Conservation (phyloP, 2,329 filamentous ascomycete species). For the Neonectria coccinea region DNA sequence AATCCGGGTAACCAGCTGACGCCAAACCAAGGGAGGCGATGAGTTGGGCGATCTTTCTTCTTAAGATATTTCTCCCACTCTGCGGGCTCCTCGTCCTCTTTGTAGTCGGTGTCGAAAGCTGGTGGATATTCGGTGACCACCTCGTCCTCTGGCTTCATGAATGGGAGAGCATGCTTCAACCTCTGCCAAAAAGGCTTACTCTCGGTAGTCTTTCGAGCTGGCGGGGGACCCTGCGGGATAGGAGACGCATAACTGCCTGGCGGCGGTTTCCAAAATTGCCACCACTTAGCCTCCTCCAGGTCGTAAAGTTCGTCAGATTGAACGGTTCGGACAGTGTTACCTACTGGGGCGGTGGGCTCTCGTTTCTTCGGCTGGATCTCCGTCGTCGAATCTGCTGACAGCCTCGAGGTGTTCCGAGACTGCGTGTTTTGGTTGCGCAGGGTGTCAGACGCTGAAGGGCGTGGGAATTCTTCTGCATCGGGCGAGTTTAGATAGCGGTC, state of each 20-base stretch:
- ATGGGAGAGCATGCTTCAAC: conserved; percentile 63
- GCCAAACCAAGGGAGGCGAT: conserved; percentile 74
- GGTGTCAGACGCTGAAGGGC: conserved; percentile 41
- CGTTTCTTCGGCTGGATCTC: conserved; percentile 34
- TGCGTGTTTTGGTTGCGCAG: conserved; percentile 51
- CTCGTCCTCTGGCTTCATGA: conserved; percentile 57
- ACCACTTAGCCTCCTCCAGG: conserved; percentile 63
- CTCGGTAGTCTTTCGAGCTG: conserved; percentile 52
- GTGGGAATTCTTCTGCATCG: conserved; percentile 47
- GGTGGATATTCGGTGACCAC: conserved; percentile 67
- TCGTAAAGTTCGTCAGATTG: conserved; percentile 63
- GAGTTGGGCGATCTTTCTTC: conserved; percentile 85
- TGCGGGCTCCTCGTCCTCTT: conserved; percentile 69
- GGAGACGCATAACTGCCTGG: conserved; percentile 71
- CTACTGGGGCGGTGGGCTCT: conserved; percentile 30
- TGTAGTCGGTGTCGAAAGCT: conserved; percentile 71
- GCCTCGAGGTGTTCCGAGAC: conserved; percentile 52
- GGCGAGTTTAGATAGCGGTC: conserved; percentile 44
- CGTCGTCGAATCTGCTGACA: conserved; percentile 55
- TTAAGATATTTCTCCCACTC: conserved; percentile 87
- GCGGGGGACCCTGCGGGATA: conserved; percentile 66
- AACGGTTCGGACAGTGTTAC: conserved; percentile 66
- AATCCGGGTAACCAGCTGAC: conserved; percentile 80
- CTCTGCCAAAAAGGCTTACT: conserved; percentile 64
- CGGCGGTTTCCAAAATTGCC: conserved; percentile 74